A percentile compares a stretch with the other conserved stretches of the same genome.
Conservation (phyloP, 768 basidiomycete species). For the Termitomyces sp. region DNA sequence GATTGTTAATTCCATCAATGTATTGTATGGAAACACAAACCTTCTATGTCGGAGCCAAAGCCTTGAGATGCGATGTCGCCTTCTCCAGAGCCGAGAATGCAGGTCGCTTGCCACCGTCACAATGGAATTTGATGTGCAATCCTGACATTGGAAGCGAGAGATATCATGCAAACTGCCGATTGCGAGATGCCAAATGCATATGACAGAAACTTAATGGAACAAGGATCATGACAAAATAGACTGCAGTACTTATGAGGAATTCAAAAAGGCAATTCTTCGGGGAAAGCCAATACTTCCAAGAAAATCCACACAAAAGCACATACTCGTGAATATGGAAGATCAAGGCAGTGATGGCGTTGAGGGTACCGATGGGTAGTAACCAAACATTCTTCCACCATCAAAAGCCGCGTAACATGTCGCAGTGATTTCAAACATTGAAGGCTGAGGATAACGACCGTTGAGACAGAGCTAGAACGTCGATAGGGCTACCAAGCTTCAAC, state of each 20-base stretch:
- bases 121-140: not conserved
- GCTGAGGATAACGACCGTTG: not conserved
- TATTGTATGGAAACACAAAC: conserved; percentile 5
- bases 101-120: not conserved
- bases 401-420: not conserved
- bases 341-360: too few species aligned
- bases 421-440: not conserved
- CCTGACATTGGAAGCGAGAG: not conserved
- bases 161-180: not conserved
- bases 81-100: not conserved
- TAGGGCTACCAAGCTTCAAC: too few species aligned
- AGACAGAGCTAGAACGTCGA: too few species aligned
- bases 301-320: not conserved
- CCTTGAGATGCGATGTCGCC: not conserved
- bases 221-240: not conserved
- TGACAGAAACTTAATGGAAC: not conserved
- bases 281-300: not conserved
- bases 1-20: conserved; percentile 1
- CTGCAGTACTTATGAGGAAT: not conserved
- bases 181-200: not conserved
- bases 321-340: not conserved
- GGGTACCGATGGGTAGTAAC: too few species aligned
- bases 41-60: conserved; percentile 1
- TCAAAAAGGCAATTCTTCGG: not conserved
- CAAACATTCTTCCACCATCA: not conserved